These are phyloP conservation scores for Candida easanensis DNA, from an alignment of 805 yeast genomes.

Conservation along the genomic window DNA sequence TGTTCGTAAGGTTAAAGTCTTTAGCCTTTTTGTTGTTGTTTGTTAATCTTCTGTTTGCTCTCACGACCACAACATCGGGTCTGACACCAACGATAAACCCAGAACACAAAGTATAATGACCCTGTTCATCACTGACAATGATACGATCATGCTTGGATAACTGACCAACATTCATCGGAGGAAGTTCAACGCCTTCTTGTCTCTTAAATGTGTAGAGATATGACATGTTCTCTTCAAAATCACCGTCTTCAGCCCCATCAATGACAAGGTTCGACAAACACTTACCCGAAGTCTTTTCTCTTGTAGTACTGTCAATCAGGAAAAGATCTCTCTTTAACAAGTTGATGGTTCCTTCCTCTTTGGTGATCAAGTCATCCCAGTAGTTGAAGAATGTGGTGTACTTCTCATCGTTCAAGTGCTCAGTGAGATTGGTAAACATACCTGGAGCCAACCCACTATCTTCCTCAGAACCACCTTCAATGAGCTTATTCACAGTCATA, in stretches of 20 bases:
- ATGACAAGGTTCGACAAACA: constrained; percentile 53
- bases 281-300: constrained; percentile 61
- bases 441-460: constrained; percentile 50
- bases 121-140: constrained; percentile 74
- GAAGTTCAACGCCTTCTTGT: constrained; percentile 14
- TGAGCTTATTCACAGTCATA: constrained; percentile 59
- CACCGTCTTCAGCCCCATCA: constrained; percentile 21
- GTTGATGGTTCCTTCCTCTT: constrained; percentile 63
- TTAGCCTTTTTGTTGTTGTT: constrained; percentile 30
- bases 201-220: constrained; percentile 52
- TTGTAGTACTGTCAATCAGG: constrained; percentile 47
- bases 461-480: constrained; percentile 56
- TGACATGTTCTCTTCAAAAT: constrained; percentile 21
- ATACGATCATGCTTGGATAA: constrained; percentile 59
- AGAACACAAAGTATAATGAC: constrained; percentile 69
- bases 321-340: constrained; percentile 58
- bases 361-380: constrained; percentile 72
- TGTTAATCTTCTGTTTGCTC: constrained; percentile 52
- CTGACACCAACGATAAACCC: constrained; percentile 53
- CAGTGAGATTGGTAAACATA: constrained; percentile 46
- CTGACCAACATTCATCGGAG: constrained; percentile 40
- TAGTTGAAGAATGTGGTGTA: constrained; percentile 59
- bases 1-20: constrained; percentile 40
- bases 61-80: constrained; percentile 42
- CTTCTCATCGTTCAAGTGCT: constrained; percentile 41